Conservation (phyloP, 2,329 filamentous ascomycete species). For the Coccinonectria pachysandricola region DNA sequence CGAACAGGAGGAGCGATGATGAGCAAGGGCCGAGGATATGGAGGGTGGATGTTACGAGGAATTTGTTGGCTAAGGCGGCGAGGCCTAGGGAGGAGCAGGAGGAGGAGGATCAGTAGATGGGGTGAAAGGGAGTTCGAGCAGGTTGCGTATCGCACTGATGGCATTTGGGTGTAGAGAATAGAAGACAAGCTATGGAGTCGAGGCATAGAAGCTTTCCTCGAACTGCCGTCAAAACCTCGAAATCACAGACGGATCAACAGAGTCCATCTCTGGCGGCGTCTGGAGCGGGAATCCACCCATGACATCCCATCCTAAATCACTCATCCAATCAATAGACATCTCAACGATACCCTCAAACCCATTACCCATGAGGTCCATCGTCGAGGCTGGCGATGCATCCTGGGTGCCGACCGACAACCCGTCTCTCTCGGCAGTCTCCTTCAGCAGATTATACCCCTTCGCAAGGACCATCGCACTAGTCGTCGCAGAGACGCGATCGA, state of each 20-base stretch:
- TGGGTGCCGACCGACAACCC: constrained; percentile 7
- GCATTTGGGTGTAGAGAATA: too few species aligned
- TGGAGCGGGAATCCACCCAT: constrained; percentile 11
- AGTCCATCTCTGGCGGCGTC: constrained; percentile 2
- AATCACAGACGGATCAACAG: constrained; percentile 1
- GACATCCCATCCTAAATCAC: constrained; percentile 13
- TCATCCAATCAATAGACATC: constrained; percentile 18
- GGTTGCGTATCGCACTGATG: too few species aligned
- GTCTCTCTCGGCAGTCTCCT: constrained; percentile 22
- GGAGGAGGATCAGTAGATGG: not conserved
- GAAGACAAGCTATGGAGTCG: too few species aligned
- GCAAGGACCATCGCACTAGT: constrained; percentile 13
- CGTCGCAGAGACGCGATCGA: constrained; percentile 22
- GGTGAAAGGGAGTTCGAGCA: too few species aligned
- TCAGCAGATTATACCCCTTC: constrained; percentile 22
- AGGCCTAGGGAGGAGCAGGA: constrained; percentile 13
- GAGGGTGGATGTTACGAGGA: constrained; percentile 25
- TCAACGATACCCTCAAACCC: constrained; percentile 17
- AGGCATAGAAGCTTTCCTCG: too few species aligned
- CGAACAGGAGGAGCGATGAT: constrained; percentile 15
- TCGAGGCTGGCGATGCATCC: constrained; percentile 4
- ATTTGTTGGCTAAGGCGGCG: constrained; percentile 25
- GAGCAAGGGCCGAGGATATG: constrained; percentile 25
- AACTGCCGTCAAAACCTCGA: too few species aligned
- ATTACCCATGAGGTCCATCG: constrained; percentile 2